Evolutionary conservation across 2,329 filamentous ascomycete genomes (phyloP).

Genomic region (Arthrobotrys entomopaga): DNA sequence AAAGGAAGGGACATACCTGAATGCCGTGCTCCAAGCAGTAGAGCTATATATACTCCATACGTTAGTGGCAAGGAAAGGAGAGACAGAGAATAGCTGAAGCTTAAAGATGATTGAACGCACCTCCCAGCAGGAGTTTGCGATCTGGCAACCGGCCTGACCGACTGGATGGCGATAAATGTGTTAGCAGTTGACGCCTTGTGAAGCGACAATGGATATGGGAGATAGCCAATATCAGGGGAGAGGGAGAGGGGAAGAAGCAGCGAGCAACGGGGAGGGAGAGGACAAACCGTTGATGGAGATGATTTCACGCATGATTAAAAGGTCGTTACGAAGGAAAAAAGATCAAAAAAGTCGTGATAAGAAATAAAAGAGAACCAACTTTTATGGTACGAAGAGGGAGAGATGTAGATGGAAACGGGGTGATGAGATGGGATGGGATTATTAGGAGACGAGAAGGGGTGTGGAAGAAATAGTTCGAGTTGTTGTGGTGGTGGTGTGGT

Average conservation of each 20-base stretch:
- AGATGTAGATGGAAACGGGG: slow-evolving; percentile 57
- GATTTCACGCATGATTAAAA: slow-evolving; percentile 92
- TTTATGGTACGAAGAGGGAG: slow-evolving; percentile 56
- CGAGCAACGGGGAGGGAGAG: too few relatives aligned
- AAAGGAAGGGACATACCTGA: slow-evolving; percentile 73
- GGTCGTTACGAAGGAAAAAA: slow-evolving; percentile 59
- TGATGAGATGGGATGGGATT: slow-evolving; percentile 52
- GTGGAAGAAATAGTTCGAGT: slow-evolving; percentile 24
- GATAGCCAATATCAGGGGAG: slow-evolving; percentile 57
- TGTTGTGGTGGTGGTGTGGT: not conserved
- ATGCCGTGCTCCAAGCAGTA: slow-evolving; percentile 99
- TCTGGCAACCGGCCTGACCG: slow-evolving; percentile 99
- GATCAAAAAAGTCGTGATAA: slow-evolving; percentile 56
- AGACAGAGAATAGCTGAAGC: slow-evolving; percentile 59
- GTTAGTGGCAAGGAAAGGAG: slow-evolving; percentile 55
- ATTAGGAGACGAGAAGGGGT: slow-evolving; percentile 11
- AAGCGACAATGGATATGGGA: slow-evolving; percentile 62
- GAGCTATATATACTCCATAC: slow-evolving; percentile 74
- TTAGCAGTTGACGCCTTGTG: slow-evolving; percentile 51
- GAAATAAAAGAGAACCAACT: slow-evolving; percentile 46
- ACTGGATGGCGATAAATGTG: slow-evolving; percentile 71
- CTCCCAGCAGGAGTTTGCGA: slow-evolving; percentile 99
- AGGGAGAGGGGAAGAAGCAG: slow-evolving; percentile 56
- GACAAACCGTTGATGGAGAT: slow-evolving; percentile 96
- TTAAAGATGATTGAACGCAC: slow-evolving; percentile 69